These are phyloP conservation scores for Lodderomyces metapsilosis DNA, from an alignment of 1,139 yeast species.

Conservation along the genomic window DNA sequence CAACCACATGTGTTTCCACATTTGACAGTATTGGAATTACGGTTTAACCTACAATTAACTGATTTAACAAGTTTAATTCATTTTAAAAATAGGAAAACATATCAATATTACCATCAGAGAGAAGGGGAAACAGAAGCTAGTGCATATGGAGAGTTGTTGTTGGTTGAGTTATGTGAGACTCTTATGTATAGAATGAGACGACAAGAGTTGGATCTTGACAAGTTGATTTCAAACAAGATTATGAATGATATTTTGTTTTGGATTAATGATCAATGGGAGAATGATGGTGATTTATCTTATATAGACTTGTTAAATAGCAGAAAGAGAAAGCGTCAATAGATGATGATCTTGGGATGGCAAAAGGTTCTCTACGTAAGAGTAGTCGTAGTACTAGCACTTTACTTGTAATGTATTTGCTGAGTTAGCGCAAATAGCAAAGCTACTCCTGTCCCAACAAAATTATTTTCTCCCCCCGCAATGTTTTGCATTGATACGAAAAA, in stretches of 20 bases:
- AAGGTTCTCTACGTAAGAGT: too few species aligned
- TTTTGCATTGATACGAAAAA: too few species aligned
- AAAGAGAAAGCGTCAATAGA: constrained; percentile 7
- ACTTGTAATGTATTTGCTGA: too few species aligned
- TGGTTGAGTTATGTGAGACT: constrained; percentile 76
- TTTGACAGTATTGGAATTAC: constrained; percentile 73
- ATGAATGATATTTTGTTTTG: constrained; percentile 57
- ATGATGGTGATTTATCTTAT: constrained; percentile 39
- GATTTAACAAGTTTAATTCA: constrained; percentile 64
- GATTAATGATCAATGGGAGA: constrained; percentile 43
- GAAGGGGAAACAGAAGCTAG: too few species aligned
- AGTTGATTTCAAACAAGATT: constrained; percentile 50
- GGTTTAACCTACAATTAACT: constrained; percentile 58
- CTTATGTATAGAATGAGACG: constrained; percentile 58
- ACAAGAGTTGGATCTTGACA: constrained; percentile 62
- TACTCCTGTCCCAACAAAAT: too few species aligned
- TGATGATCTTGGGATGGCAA: too few species aligned
- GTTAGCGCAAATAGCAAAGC: too few species aligned
- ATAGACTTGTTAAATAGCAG: constrained; percentile 16
- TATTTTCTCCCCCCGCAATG: too few species aligned
- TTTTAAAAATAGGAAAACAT: constrained; percentile 62
- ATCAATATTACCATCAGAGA: constrained; percentile 31
- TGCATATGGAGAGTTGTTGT: constrained; percentile 32
- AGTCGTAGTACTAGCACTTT: too few species aligned
- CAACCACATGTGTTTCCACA: constrained; percentile 44